phyloP scores from a whole-genome alignment of 2,329 filamentous ascomycete genomes.

The Grosmannia serpens region DNA sequence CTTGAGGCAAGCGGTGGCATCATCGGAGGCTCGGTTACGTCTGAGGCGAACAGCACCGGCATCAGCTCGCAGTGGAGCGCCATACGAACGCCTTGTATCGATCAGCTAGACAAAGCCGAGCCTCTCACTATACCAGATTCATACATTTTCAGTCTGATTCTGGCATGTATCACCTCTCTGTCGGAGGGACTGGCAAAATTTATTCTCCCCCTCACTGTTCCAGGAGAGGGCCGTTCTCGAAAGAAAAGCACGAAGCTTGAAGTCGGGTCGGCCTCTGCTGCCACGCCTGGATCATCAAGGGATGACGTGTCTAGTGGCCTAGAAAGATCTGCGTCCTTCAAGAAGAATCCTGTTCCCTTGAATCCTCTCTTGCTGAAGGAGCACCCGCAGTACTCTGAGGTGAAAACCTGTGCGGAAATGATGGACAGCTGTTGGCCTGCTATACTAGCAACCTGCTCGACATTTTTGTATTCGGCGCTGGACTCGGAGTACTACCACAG shows the following conservation, averaged over 20 bases:
- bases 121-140: constrained; percentile 77
- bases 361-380: constrained; percentile 72
- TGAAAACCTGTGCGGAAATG: constrained; percentile 68
- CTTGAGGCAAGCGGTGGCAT: constrained; percentile 83
- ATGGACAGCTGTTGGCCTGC: constrained; percentile 94
- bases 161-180: constrained; percentile 80
- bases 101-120: constrained; percentile 87
- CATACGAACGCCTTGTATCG: constrained; percentile 76
- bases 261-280: constrained; percentile 30
- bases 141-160: constrained; percentile 80
- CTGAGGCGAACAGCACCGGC: constrained; percentile 57
- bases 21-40: constrained; percentile 60
- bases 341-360: constrained; percentile 64
- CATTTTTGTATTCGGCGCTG: constrained; percentile 82
- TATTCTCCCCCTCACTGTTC: constrained; percentile 80
- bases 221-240: constrained; percentile 50
- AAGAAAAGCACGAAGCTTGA: constrained; percentile 36
- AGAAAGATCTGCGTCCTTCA: constrained; percentile 56
- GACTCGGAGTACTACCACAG: constrained; percentile 92
- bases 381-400: constrained; percentile 58
- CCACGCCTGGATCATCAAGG: constrained; percentile 20
- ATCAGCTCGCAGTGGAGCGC: constrained; percentile 90
- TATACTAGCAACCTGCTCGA: constrained; percentile 86
- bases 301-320: constrained; percentile 18
- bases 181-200: constrained; percentile 91